A percentile compares a stretch with the other conserved stretches of the same genome.
Evolutionary conservation across 2,329 filamentous ascomycete genomes (phyloP).

Genomic region (Neonectria sp.): DNA sequence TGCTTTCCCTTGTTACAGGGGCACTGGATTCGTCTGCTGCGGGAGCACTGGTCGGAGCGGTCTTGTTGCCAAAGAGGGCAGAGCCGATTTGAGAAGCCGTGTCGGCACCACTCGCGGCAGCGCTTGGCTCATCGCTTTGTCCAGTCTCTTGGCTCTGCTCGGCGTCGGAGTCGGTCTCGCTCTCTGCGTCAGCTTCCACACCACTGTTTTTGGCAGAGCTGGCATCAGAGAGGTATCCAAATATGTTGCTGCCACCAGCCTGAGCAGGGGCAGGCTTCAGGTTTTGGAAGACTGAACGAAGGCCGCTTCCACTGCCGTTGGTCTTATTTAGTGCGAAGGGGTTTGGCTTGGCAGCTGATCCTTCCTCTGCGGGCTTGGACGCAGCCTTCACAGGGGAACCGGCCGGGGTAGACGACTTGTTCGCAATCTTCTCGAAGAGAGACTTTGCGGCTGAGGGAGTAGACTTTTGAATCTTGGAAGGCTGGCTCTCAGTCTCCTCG

Average conservation of each 20-base stretch:
- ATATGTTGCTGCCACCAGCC: conserved; percentile 65
- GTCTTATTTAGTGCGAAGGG: conserved; percentile 54
- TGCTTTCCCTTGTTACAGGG: conserved; percentile 61
- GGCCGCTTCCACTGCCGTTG: conserved; percentile 50
- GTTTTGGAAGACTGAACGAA: conserved; percentile 61
- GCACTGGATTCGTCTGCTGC: conserved; percentile 51
- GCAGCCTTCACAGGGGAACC: conserved; percentile 52
- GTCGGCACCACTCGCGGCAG: conserved; percentile 58
- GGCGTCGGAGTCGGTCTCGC: conserved; percentile 60
- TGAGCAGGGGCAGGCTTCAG: conserved; percentile 52
- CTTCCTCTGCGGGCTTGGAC: conserved; percentile 45
- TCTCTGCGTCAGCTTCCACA: conserved; percentile 63
- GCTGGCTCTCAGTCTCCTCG: conserved; percentile 64
- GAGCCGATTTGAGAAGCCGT: conserved; percentile 54
- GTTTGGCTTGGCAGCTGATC: conserved; percentile 51
- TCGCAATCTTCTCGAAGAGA: conserved; percentile 71
- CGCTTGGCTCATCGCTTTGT: conserved; percentile 61
- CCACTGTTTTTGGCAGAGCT: conserved; percentile 70
- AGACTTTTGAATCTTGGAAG: conserved; percentile 66
- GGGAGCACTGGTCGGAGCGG: conserved; percentile 46
- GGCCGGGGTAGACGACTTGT: conserved; percentile 59
- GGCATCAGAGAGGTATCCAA: conserved; percentile 71
- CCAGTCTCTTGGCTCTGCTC: conserved; percentile 61
- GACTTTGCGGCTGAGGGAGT: conserved; percentile 69
- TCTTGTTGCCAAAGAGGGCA: conserved; percentile 49